A percentile compares a stretch with the other conserved stretches of the same genome.
These are phyloP conservation scores for Medicago truncatula DNA, from an alignment of 306 rosid genomes.

Conservation along the genomic window DNA sequence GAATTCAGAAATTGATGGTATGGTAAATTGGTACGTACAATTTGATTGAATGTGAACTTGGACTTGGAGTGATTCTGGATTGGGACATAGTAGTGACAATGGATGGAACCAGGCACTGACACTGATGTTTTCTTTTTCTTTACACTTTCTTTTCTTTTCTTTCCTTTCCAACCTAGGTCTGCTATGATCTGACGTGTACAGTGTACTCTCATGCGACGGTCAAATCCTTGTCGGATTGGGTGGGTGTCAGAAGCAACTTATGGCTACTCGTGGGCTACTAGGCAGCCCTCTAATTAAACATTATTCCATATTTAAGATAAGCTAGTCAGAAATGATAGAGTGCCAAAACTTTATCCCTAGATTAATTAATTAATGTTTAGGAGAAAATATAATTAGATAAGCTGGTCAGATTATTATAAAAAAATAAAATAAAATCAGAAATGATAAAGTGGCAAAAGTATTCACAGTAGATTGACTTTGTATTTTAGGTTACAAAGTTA, in stretches of 20 bases:
- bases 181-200: constrained; percentile 47
- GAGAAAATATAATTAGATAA: too few relatives aligned
- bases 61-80: constrained; percentile 32
- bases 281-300: background rate
- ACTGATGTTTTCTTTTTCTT: constrained; percentile 34
- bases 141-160: constrained; percentile 22
- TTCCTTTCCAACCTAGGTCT: constrained; percentile 48
- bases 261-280: constrained; percentile 44
- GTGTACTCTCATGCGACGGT: constrained; percentile 56
- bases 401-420: too few relatives aligned
- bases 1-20: too few relatives aligned
- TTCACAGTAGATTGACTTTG: too few relatives aligned
- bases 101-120: constrained; percentile 74
- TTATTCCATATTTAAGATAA: constrained; percentile 25
- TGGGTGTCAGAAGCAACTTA: constrained; percentile 45
- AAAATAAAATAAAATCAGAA: too few relatives aligned
- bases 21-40: constrained; percentile 38
- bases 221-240: constrained; percentile 59
- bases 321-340: constrained; percentile 6
- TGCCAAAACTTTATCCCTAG: constrained; percentile 16
- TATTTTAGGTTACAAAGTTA: too few relatives aligned
- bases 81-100: constrained; percentile 52
- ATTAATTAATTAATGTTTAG: constrained; percentile 19
- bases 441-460: too few relatives aligned
- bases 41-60: constrained; percentile 42